These are phyloP conservation scores for Phalaenopsis equestris DNA, from an alignment of 106 monocot genomes.

Conservation along the genomic window DNA sequence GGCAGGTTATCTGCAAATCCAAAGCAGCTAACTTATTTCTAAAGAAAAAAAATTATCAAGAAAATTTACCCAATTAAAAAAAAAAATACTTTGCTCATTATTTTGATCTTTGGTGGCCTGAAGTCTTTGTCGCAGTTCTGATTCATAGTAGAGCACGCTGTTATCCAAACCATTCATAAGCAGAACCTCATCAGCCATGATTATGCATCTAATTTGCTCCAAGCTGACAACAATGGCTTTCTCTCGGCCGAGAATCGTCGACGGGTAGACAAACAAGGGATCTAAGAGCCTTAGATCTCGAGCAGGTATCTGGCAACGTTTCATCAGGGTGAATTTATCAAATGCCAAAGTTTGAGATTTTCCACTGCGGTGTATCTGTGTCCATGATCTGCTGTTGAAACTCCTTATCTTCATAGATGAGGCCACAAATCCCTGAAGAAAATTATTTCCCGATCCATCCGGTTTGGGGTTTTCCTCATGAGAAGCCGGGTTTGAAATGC, in stretches of 20 bases:
- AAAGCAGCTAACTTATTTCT: neutral
- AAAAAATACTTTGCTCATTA: slow-evolving; percentile 9
- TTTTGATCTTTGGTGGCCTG: slow-evolving; percentile 31
- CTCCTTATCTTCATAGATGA: slow-evolving; percentile 32
- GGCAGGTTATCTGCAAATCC: slow-evolving; percentile 40
- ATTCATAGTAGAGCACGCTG: slow-evolving; percentile 33
- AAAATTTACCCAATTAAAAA: neutral
- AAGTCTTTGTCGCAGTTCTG: slow-evolving; percentile 37
- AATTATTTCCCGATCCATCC: slow-evolving; percentile 10
- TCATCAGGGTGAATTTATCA: slow-evolving; percentile 54
- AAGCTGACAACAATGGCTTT: slow-evolving; percentile 73
- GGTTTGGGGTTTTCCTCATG: slow-evolving; percentile 9
- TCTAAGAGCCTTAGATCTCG: slow-evolving; percentile 67
- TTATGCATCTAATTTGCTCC: slow-evolving; percentile 72
- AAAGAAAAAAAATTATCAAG: neutral
- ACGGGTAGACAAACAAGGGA: slow-evolving; percentile 61
- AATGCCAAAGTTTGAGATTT: slow-evolving; percentile 32
- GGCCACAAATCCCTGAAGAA: slow-evolving; percentile 18
- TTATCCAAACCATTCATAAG: slow-evolving; percentile 49
- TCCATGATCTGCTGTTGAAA: slow-evolving; percentile 48
- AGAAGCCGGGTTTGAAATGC: slow-evolving; percentile 13
- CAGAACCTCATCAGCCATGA: slow-evolving; percentile 64
- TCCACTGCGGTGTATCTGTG: slow-evolving; percentile 45
- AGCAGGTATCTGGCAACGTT: slow-evolving; percentile 46
- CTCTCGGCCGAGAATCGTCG: slow-evolving; percentile 58